Evolutionary conservation across 495 filamentous ascomycete species (phyloP).

Genomic region (Ramalina intermedia): DNA sequence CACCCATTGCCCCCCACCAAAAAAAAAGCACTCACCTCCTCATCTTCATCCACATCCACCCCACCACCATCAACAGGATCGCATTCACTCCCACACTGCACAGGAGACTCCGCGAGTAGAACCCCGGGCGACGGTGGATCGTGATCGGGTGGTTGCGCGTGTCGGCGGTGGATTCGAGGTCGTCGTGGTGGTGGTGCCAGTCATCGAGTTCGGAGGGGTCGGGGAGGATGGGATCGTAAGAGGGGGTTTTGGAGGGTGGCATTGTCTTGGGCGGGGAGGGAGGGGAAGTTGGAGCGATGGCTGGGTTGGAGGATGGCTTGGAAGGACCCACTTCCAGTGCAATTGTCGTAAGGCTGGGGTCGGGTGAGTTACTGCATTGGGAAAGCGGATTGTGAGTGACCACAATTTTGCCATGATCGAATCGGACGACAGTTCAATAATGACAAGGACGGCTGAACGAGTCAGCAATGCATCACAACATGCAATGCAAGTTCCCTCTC

Average conservation of each 20-base stretch:
- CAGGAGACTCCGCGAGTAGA: conserved; percentile 7
- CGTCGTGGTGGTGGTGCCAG: not conserved
- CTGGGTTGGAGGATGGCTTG: no score
- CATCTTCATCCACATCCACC: conserved; percentile 7
- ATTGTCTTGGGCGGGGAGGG: not conserved
- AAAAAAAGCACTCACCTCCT: conserved; percentile 1
- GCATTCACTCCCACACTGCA: conserved; percentile 6
- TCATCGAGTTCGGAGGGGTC: not conserved
- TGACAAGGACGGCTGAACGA: no score
- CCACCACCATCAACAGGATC: conserved; percentile 5
- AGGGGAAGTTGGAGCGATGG: not conserved
- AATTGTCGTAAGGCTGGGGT: no score
- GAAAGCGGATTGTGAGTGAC: no score
- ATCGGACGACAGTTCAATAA: no score
- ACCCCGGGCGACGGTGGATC: conserved; percentile 8
- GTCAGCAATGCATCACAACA: no score
- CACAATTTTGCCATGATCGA: no score
- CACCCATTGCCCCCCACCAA: not conserved
- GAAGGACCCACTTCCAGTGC: no score
- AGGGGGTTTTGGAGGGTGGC: not conserved
- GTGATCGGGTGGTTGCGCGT: conserved; percentile 3
- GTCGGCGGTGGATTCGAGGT: conserved; percentile 3
- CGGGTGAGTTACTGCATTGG: no score
- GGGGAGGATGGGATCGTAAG: not conserved
- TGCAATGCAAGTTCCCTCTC: no score